Evolutionary conservation across 2,329 filamentous ascomycete genomes (phyloP).

Genomic region (Ophiocordyceps camponoti-leonardi): DNA sequence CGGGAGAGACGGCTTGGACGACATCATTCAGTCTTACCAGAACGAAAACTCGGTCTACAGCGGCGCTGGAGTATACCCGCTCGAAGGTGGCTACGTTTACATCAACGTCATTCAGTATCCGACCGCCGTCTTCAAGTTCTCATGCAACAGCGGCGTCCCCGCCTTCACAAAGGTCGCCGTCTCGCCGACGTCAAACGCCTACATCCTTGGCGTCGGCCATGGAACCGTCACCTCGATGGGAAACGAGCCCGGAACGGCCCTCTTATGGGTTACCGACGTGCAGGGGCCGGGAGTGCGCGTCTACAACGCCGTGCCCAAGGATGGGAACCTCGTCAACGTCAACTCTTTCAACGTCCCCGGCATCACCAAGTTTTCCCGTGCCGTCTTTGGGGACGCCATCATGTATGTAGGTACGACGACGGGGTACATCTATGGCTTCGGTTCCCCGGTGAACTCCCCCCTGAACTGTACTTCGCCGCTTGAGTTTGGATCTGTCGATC

Average conservation of each 20-base stretch:
- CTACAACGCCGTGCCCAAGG: conserved; percentile 31
- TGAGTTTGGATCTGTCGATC: conserved; percentile 26
- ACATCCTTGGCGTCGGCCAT: conserved; percentile 36
- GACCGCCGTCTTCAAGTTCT: conserved; percentile 40
- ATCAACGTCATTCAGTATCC: conserved; percentile 34
- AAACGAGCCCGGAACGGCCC: conserved; percentile 33
- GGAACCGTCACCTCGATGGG: conserved; percentile 37
- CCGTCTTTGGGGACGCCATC: conserved; percentile 38
- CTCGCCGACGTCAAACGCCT: conserved; percentile 29
- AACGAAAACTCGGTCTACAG: conserved; percentile 27
- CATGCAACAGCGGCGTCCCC: conserved; percentile 30
- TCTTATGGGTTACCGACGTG: conserved; percentile 39
- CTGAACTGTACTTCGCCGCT: conserved; percentile 33
- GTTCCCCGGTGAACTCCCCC: conserved; percentile 33
- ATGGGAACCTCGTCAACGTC: conserved; percentile 27
- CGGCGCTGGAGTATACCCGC: conserved; percentile 27
- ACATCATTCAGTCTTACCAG: conserved; percentile 26
- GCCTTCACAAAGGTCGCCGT: conserved; percentile 35
- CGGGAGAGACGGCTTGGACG: conserved; percentile 17
- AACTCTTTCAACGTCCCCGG: conserved; percentile 32
- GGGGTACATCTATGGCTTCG: conserved; percentile 37
- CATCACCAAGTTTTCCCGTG: conserved; percentile 37
- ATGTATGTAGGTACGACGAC: conserved; percentile 34
- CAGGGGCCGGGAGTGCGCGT: conserved; percentile 33
- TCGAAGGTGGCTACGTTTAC: conserved; percentile 31